Conservation (phyloP, 352 stramenopile genomes). For the Plasmopara halstedii region DNA sequence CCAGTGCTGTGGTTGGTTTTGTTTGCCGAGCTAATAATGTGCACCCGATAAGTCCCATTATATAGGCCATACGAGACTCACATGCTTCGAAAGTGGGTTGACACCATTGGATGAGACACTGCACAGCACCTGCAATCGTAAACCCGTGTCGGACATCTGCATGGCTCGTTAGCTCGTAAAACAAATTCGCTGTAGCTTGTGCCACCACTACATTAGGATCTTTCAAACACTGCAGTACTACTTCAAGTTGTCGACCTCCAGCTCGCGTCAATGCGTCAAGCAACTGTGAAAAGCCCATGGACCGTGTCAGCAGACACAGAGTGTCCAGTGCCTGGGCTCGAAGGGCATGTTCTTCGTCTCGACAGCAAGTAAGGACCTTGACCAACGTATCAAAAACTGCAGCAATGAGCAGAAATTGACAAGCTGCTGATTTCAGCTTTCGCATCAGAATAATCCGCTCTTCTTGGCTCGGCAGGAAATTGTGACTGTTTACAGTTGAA, state of each 20-base stretch:
- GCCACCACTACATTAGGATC: constrained; percentile 24
- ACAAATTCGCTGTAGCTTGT: constrained; percentile 36
- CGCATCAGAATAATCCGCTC: constrained; percentile 15
- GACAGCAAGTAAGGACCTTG: constrained; percentile 18
- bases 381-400: constrained; percentile 39
- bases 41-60: constrained; percentile 46
- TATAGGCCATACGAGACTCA: constrained; percentile 24
- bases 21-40: constrained; percentile 42
- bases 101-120: constrained; percentile 42
- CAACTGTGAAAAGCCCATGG: constrained; percentile 45
- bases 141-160: constrained; percentile 49
- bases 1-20: constrained; percentile 13
- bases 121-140: constrained; percentile 49
- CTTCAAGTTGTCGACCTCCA: constrained; percentile 42
- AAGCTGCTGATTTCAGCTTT: constrained; percentile 15
- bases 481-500: constrained; percentile 1
- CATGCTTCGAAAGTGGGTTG: constrained; percentile 17
- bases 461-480: neutral
- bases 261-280: constrained; percentile 48
- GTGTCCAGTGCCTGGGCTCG: constrained; percentile 14
- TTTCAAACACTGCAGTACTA: constrained; percentile 37
- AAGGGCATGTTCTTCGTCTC: constrained; percentile 3
- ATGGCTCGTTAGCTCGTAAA: constrained; percentile 48
- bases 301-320: constrained; percentile 27
- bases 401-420: constrained; percentile 16